Percentiles rank a stretch among this genome's conserved stretches.
These are phyloP conservation scores for Kwoniella europaea DNA, from an alignment of 768 basidiomycete genomes.

Conservation along the genomic window DNA sequence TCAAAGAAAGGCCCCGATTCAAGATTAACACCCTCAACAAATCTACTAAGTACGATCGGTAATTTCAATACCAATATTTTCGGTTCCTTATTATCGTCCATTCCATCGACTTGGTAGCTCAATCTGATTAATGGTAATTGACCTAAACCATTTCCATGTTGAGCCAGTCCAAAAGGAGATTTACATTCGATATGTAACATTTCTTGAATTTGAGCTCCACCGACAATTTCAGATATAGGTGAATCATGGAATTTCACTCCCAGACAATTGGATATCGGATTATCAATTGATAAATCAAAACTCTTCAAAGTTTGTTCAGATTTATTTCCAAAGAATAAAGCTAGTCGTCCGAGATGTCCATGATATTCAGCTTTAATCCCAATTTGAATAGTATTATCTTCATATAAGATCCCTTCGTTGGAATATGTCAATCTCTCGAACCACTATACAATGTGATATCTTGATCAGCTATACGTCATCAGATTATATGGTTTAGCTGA, in stretches of 20 bases:
- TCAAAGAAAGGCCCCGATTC: constrained; percentile 89
- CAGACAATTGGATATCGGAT: constrained; percentile 75
- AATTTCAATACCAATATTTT: constrained; percentile 77
- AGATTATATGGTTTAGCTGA: too few species aligned
- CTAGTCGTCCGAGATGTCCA: constrained; percentile 88
- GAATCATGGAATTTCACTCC: constrained; percentile 87
- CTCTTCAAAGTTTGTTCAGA: constrained; percentile 83
- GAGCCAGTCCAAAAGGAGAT: constrained; percentile 66
- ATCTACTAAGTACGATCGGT: constrained; percentile 86
- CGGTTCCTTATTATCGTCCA: constrained; percentile 5
- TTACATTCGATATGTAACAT: constrained; percentile 94
- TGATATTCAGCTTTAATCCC: constrained; percentile 97
- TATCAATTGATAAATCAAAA: constrained; percentile 78
- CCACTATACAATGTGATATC: constrained; percentile 62
- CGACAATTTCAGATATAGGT: constrained; percentile 76
- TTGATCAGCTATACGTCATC: background rate
- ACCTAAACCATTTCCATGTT: constrained; percentile 42
- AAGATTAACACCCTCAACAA: constrained; percentile 90
- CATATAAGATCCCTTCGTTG: constrained; percentile 88
- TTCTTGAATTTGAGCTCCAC: constrained; percentile 89
- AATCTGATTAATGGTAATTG: constrained; percentile 74
- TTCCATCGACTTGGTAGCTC: constrained; percentile 80
- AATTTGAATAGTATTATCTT: constrained; percentile 92
- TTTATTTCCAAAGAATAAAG: constrained; percentile 96
- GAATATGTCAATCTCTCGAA: constrained; percentile 79